A percentile compares a stretch with the other conserved stretches of the same genome.
phyloP scores from a whole-genome alignment of 2,329 filamentous ascomycete species.

The Cordyceps militaris region DNA sequence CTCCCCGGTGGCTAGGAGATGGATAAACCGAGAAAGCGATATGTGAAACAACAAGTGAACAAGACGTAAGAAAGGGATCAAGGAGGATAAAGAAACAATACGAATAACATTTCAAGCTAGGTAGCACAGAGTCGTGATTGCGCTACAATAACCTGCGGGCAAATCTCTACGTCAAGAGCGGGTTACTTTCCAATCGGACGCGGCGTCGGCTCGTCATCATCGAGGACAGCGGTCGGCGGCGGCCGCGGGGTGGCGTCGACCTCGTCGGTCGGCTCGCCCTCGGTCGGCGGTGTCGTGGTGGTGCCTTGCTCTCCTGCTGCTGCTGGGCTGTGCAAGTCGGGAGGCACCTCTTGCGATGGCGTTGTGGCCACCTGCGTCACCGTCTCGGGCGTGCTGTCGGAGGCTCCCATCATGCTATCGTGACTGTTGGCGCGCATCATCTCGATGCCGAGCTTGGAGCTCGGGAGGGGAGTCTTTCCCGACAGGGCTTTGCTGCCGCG shows the following conservation, averaged over 20 bases:
- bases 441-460: conserved; percentile 87
- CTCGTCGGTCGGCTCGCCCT: conserved; percentile 13
- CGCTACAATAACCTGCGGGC: too few relatives aligned
- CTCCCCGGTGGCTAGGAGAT: too few relatives aligned
- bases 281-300: conserved; percentile 8
- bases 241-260: conserved; percentile 41
- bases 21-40: too few relatives aligned
- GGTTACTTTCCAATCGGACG: conserved; percentile 25
- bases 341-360: conserved; percentile 36
- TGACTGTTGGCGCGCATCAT: conserved; percentile 98
- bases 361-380: conserved; percentile 45
- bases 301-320: conserved; percentile 9
- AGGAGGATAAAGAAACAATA: too few relatives aligned
- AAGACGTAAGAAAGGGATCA: too few relatives aligned
- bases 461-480: conserved; percentile 54
- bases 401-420: conserved; percentile 64
- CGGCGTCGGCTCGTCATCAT: conserved; percentile 28
- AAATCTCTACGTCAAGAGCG: background rate
- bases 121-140: background rate
- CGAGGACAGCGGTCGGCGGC: background rate
- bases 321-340: conserved; percentile 21
- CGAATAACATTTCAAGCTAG: too few relatives aligned
- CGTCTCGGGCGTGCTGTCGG: conserved; percentile 45
- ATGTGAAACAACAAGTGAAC: too few relatives aligned
- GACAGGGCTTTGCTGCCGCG: conserved; percentile 31